phyloP scores from a whole-genome alignment of 495 filamentous ascomycete genomes.

The Daldinia grandis region DNA sequence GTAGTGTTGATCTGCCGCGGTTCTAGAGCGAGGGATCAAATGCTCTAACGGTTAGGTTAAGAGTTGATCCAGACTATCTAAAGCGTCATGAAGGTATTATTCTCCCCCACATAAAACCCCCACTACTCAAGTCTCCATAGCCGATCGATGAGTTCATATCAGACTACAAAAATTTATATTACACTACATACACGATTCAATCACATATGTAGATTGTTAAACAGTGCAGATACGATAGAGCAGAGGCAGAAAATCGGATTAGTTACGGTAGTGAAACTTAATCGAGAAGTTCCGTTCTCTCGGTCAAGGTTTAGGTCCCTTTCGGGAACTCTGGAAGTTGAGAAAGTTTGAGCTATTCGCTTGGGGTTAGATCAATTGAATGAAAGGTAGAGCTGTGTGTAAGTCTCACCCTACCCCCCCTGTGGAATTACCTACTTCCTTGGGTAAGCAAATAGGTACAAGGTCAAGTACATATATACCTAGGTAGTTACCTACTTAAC shows the following conservation, averaged over 20 bases:
- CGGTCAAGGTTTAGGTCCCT: conserved; percentile 25
- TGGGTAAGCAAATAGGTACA: too few relatives aligned
- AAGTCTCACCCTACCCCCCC: not conserved
- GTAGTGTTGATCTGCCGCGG: conserved; percentile 9
- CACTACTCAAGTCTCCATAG: conserved; percentile 11
- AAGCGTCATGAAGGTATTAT: conserved; percentile 18
- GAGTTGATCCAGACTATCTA: conserved; percentile 17
- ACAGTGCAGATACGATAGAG: not conserved
- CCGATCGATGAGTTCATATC: conserved; percentile 23
- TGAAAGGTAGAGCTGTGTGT: not conserved
- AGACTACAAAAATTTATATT: not conserved
- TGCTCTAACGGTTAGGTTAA: too few relatives aligned
- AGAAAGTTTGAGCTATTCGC: conserved; percentile 23
- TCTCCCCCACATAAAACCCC: conserved; percentile 19
- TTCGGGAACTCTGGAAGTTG: conserved; percentile 26
- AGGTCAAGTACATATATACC: too few relatives aligned
- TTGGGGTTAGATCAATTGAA: not conserved
- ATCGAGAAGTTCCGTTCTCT: conserved; percentile 24
- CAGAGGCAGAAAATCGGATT: not conserved
- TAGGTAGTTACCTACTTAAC: too few relatives aligned
- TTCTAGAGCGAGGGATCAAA: conserved; percentile 6
- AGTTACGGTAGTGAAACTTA: conserved; percentile 20
- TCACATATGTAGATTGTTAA: not conserved
- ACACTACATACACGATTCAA: not conserved
- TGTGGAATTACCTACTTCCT: too few relatives aligned